Evolutionary conservation across 2,329 filamentous ascomycete species (phyloP).

Genomic region (Fonsecaea nubica): DNA sequence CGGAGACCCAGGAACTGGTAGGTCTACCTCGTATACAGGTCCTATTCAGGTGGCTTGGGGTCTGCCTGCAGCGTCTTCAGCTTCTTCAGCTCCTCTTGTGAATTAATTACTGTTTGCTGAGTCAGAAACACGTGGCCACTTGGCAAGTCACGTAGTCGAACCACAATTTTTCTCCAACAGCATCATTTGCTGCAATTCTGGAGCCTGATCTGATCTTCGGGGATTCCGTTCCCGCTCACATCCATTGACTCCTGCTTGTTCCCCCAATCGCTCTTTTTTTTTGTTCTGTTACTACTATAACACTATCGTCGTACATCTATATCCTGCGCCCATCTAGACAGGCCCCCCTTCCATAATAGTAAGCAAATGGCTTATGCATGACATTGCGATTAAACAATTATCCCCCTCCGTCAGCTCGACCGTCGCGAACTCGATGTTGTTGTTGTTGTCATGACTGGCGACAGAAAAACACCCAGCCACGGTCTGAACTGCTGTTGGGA

Average conservation of each 20-base stretch:
- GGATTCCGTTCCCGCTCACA: not conserved
- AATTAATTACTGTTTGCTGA: not conserved
- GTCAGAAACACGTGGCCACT: constrained; percentile 5
- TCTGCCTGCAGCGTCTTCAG: too few relatives aligned
- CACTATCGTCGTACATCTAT: not conserved
- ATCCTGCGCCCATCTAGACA: not conserved
- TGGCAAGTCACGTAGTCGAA: not conserved
- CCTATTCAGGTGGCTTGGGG: too few relatives aligned
- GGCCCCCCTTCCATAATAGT: not conserved
- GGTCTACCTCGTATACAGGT: too few relatives aligned
- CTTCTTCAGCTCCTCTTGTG: too few relatives aligned
- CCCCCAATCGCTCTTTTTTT: not conserved
- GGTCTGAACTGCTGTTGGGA: constrained; percentile 10
- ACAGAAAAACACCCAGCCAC: not conserved
- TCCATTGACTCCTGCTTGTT: not conserved
- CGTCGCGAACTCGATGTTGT: not conserved
- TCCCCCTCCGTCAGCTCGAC: not conserved
- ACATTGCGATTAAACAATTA: not conserved
- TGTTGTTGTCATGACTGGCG: constrained; percentile 19
- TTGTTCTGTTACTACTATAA: not conserved
- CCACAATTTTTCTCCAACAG: not conserved
- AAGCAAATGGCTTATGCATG: constrained; percentile 4
- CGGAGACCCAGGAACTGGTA: constrained; percentile 37
- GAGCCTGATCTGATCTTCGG: constrained; percentile 7
- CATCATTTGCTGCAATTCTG: constrained; percentile 12